Percentiles rank a stretch among this genome's conserved stretches.
These are phyloP conservation scores for Patellifolia procumbens DNA, from an alignment of 179 eudicot genomes.

Conservation along the genomic window DNA sequence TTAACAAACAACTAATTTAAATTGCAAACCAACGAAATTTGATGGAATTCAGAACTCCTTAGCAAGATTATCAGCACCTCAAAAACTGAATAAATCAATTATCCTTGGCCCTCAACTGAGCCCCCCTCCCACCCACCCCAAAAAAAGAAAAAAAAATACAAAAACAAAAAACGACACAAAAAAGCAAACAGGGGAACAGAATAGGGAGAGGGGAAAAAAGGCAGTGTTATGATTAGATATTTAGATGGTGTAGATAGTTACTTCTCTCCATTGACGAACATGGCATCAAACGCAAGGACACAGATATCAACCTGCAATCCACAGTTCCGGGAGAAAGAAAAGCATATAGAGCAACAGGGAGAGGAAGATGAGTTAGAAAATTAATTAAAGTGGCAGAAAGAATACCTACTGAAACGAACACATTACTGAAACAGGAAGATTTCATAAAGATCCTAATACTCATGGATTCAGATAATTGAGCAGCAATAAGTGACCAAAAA, in stretches of 20 bases:
- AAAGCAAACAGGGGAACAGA: background rate
- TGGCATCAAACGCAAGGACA: constrained; percentile 73
- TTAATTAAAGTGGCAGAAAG: too few species aligned
- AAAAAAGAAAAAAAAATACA: too few species aligned
- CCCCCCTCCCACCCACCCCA: too few species aligned
- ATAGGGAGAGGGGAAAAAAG: background rate
- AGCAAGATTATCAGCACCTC: background rate
- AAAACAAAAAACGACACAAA: too few species aligned
- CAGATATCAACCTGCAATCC: constrained; percentile 88
- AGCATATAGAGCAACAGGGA: background rate
- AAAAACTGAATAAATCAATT: background rate
- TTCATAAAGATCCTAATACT: background rate
- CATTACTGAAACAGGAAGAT: background rate
- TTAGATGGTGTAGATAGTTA: constrained; percentile 46
- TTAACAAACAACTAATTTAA: background rate
- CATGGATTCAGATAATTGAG: too few species aligned
- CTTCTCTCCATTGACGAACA: constrained; percentile 94
- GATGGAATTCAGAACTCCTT: background rate
- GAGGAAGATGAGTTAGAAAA: background rate
- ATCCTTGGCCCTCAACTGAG: too few species aligned
- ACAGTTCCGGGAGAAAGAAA: constrained; percentile 16
- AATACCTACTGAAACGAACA: background rate
- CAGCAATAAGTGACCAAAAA: too few species aligned
- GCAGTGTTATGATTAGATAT: background rate
- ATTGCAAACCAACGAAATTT: background rate